phyloP scores from a whole-genome alignment of 805 yeast genomes.

The Candida ortonii region DNA sequence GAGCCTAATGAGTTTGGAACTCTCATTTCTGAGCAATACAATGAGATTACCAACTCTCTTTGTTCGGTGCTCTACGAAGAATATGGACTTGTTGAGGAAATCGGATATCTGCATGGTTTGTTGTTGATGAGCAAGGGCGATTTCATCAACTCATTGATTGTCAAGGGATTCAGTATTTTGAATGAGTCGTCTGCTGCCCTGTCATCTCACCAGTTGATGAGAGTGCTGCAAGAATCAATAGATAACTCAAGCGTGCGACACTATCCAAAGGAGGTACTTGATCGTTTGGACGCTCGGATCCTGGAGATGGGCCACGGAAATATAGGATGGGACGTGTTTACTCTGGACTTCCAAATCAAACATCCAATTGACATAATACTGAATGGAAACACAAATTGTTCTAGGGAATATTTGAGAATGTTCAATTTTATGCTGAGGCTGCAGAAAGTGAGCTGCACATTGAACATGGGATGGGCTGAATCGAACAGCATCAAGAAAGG shows the following conservation, averaged over 20 bases:
- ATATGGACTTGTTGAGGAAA: constrained; percentile 48
- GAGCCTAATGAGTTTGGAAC: constrained; percentile 27
- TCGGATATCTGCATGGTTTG: constrained; percentile 62
- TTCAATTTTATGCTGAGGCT: constrained; percentile 86
- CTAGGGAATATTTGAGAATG: constrained; percentile 66
- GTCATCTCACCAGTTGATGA: constrained; percentile 63
- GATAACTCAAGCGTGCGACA: constrained; percentile 48
- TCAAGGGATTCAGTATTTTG: constrained; percentile 51
- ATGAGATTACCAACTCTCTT: constrained; percentile 52
- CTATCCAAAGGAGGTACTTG: constrained; percentile 38
- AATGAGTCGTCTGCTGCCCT: constrained; percentile 61
- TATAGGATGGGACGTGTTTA: constrained; percentile 90
- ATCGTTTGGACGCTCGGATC: constrained; percentile 77
- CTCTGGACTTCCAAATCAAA: constrained; percentile 66
- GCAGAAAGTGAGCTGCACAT: constrained; percentile 54
- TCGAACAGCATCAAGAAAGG: constrained; percentile 33
- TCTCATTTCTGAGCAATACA: constrained; percentile 43
- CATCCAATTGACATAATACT: constrained; percentile 56
- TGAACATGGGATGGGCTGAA: constrained; percentile 48
- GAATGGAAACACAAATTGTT: constrained; percentile 41
- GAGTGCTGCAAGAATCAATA: constrained; percentile 63
- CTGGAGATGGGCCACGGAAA: constrained; percentile 68
- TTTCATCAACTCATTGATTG: constrained; percentile 64
- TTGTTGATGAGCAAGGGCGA: constrained; percentile 78
- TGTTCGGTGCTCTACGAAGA: constrained; percentile 48